These are phyloP conservation scores for Metarhizium sp. DNA, from an alignment of 2,329 filamentous ascomycete species.

Conservation along the genomic window DNA sequence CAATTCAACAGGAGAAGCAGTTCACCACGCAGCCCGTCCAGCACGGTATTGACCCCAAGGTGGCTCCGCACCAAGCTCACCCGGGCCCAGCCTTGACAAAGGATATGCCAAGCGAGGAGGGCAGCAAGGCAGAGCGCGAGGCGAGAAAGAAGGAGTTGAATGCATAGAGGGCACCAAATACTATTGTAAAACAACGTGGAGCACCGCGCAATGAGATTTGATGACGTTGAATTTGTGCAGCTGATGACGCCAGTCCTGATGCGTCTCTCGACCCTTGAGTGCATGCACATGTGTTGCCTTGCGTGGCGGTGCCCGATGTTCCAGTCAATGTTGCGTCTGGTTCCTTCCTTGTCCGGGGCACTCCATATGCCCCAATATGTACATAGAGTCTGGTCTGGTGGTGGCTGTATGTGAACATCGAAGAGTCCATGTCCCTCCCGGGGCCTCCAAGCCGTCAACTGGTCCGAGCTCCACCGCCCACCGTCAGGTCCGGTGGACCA, in stretches of 20 bases:
- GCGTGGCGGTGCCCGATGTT: not conserved
- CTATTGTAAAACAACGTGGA: too few species aligned
- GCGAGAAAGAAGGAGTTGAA: slow-evolving; percentile 58
- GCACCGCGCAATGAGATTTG: not conserved
- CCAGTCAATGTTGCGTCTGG: too few species aligned
- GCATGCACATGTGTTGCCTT: too few species aligned
- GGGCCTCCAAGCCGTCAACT: too few species aligned
- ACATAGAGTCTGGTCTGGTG: too few species aligned
- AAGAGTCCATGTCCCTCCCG: too few species aligned
- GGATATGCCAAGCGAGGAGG: slow-evolving; percentile 45
- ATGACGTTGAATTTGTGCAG: not conserved
- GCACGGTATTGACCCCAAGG: slow-evolving; percentile 33
- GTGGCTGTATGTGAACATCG: too few species aligned
- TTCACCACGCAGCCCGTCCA: slow-evolving; percentile 37
- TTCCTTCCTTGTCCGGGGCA: too few species aligned
- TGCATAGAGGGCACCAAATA: slow-evolving; percentile 8
- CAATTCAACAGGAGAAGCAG: slow-evolving; percentile 31
- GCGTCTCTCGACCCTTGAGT: not conserved
- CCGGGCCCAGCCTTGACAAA: slow-evolving; percentile 49
- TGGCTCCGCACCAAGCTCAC: slow-evolving; percentile 42
- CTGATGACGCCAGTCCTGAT: not conserved
- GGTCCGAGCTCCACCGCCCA: not conserved
- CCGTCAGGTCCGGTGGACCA: too few species aligned
- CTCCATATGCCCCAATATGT: too few species aligned
- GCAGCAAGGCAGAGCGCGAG: slow-evolving; percentile 58